Conservation (phyloP, 202 grass and related monocot genomes). For the Zoysia matrella region DNA sequence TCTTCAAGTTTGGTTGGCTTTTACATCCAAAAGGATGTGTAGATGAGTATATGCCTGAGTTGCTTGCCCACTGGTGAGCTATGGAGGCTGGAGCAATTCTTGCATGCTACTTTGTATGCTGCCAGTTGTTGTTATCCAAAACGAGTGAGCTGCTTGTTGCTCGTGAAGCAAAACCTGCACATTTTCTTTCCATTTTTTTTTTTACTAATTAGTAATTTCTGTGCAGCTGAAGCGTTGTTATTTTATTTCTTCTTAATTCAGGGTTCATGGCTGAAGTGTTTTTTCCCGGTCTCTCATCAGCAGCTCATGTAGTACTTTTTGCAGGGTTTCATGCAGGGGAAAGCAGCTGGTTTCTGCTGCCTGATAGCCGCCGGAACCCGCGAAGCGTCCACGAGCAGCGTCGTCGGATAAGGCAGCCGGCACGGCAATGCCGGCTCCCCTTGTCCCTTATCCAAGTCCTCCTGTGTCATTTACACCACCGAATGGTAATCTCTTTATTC, state of each 20-base stretch:
- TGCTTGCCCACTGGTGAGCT: neutral
- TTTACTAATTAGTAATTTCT: neutral
- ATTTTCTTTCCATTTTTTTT: slow-evolving; percentile 23
- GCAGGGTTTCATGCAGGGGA: slow-evolving; percentile 50
- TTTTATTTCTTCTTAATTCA: neutral
- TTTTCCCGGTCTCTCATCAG: slow-evolving; percentile 7
- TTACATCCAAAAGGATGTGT: neutral
- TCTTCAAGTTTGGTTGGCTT: slow-evolving; percentile 7
- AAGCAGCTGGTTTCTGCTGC: slow-evolving; percentile 9
- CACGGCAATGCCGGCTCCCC: slow-evolving; percentile 95
- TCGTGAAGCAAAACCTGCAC: neutral
- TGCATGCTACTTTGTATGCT: neutral
- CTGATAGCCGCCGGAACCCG: slow-evolving; percentile 29
- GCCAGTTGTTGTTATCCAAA: neutral
- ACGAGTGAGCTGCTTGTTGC: neutral
- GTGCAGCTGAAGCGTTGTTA: neutral
- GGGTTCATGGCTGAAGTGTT: neutral
- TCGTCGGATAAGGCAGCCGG: slow-evolving; percentile 44
- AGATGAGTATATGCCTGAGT: neutral
- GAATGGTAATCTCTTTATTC: slow-evolving; percentile 67
- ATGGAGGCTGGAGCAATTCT: slow-evolving; percentile 1
- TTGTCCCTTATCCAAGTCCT: slow-evolving; percentile 81
- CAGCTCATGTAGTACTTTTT: neutral
- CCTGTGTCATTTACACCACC: slow-evolving; percentile 74
- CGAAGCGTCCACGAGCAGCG: slow-evolving; percentile 8